phyloP scores from a whole-genome alignment of 805 yeast genomes.

The Cyberlindnera bimundalis region DNA sequence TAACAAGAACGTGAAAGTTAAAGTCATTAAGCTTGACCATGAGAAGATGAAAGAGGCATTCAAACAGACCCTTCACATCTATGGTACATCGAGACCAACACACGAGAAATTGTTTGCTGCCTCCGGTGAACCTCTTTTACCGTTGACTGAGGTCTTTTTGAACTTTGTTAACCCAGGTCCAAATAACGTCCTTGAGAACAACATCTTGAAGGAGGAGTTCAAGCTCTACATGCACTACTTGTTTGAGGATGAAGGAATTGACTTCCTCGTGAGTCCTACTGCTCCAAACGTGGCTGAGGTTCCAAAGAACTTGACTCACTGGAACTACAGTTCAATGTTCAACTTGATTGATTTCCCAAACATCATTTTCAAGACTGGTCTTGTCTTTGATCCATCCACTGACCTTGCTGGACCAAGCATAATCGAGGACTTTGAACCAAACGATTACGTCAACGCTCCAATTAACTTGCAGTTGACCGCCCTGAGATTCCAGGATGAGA shows the following conservation, averaged over 20 bases:
- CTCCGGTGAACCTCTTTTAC: slow-evolving; percentile 69
- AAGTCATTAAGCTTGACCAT: slow-evolving; percentile 52
- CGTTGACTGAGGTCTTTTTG: slow-evolving; percentile 60
- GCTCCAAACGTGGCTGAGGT: slow-evolving; percentile 69
- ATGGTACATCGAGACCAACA: slow-evolving; percentile 53
- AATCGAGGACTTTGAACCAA: slow-evolving; percentile 26
- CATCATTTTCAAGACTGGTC: slow-evolving; percentile 59
- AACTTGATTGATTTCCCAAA: slow-evolving; percentile 73
- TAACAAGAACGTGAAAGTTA: slow-evolving; percentile 38
- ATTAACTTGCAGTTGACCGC: slow-evolving; percentile 49
- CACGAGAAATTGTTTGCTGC: slow-evolving; percentile 51
- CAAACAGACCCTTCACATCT: slow-evolving; percentile 54
- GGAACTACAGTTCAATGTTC: slow-evolving; percentile 78
- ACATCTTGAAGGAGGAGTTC: slow-evolving; percentile 53
- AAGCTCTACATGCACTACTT: slow-evolving; percentile 52
- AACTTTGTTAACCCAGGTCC: slow-evolving; percentile 54
- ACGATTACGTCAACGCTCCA: slow-evolving; percentile 39
- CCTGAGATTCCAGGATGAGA: slow-evolving; percentile 48
- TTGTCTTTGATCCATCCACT: slow-evolving; percentile 50
- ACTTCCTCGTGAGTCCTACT: slow-evolving; percentile 64
- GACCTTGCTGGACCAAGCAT: slow-evolving; percentile 43
- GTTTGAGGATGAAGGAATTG: slow-evolving; percentile 54
- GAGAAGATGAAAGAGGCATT: slow-evolving; percentile 46
- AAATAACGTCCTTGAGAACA: slow-evolving; percentile 56
- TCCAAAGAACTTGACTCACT: slow-evolving; percentile 60